Base-by-base conservation (phyloP, 192 early-diverging fungal genomes). In the Lobulomyces angularis region DNA sequence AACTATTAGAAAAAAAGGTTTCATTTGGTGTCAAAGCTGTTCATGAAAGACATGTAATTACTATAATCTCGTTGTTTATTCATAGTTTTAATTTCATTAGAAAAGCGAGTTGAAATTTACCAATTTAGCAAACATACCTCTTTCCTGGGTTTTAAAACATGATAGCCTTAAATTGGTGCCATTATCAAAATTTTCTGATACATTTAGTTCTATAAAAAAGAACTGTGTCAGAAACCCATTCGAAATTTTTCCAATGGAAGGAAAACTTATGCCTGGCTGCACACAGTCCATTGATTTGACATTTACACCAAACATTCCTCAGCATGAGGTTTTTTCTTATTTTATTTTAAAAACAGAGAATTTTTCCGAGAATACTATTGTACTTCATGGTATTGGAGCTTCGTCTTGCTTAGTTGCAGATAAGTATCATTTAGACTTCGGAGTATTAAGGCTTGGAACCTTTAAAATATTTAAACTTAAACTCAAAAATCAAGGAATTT, bases 21-120 rank as follows among this genome's bases (percentile, higher is more conserved):
- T 64, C 72, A n/a, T 74, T 67, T 55, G 65, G 67, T 3, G 49
- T 67, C 14, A 29, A 46, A 11, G 62, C 70, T 5, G 67, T 62
- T 14, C 58, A 64, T 34, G 48, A 50, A 18, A 51, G 52, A 21
- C 63, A 66, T 48, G 70, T 67, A 40, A 46, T 59, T 42, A 4
- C 11, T 46, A 42, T 17, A 4, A 20, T 48, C 6, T 45, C 38
- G 17, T 1, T 43, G 3, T 23, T 54, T 41, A 30, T 8, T 49
- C n/a, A 50, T 31, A 40, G 19, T 8, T n/a, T 38, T 19, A 24
- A n/a, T 26, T 12, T 37, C 41, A 19, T 19, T 29, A 68, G 63
- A 40, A 33, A 25, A 8, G 23, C 8, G 47, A 59, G 26, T 42
- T 74, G 31, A 58, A 56, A 35, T 65, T 77, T 43, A 62, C 56